phyloP scores from a whole-genome alignment of 192 early-diverging fungal genomes.

The Chytriomyces confervae region DNA sequence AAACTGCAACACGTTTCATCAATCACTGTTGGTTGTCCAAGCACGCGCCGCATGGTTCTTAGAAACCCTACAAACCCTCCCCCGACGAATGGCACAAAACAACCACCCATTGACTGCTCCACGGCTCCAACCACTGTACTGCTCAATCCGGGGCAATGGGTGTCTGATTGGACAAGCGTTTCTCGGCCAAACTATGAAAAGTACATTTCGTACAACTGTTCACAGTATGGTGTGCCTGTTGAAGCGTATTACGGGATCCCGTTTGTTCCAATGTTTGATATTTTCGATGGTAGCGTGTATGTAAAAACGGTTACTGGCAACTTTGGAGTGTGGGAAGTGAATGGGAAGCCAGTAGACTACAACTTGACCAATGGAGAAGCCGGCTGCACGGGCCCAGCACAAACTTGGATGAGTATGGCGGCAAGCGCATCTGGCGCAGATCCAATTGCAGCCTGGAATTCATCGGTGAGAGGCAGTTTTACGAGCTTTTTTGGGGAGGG shows the following conservation, averaged over 20 bases:
- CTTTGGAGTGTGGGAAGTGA: slow-evolving; percentile 32
- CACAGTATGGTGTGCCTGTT: slow-evolving; percentile 4
- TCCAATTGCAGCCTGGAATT: slow-evolving; percentile 13
- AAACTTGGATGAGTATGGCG: slow-evolving; percentile 26
- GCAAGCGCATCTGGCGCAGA: background rate
- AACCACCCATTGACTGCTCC: slow-evolving; percentile 6
- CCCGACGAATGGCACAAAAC: background rate
- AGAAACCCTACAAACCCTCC: background rate
- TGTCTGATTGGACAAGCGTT: slow-evolving; percentile 19
- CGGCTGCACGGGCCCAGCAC: slow-evolving; percentile 20
- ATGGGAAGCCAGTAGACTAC: slow-evolving; percentile 24
- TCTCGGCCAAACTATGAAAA: slow-evolving; percentile 3
- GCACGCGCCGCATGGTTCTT: slow-evolving; percentile 2
- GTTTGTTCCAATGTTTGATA: slow-evolving; percentile 30
- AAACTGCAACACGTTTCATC: background rate
- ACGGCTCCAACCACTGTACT: slow-evolving; percentile 4
- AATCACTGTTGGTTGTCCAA: slow-evolving; percentile 15
- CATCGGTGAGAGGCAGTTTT: background rate
- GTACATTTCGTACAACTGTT: slow-evolving; percentile 30
- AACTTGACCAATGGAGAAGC: slow-evolving; percentile 18
- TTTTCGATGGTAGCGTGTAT: slow-evolving; percentile 19
- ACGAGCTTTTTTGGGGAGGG: background rate
- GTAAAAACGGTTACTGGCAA: slow-evolving; percentile 24
- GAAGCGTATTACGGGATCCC: slow-evolving; percentile 24
- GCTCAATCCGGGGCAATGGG: slow-evolving; percentile 23